phyloP scores from a whole-genome alignment of 169 alveolate species.

The Toxoplasma gondii region DNA sequence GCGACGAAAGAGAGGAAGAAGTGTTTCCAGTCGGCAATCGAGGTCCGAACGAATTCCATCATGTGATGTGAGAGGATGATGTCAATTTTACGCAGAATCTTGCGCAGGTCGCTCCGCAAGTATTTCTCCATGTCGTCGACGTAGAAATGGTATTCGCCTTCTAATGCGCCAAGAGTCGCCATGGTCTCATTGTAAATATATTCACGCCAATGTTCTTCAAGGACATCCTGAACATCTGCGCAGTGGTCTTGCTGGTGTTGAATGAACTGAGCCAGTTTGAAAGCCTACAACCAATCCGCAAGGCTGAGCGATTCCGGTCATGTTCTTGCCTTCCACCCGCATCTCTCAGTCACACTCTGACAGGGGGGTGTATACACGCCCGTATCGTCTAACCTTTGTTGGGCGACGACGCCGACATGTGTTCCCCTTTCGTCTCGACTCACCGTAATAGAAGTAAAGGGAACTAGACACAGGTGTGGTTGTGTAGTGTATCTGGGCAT shows the following conservation, averaged over 20 bases:
- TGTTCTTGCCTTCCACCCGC: too few species aligned
- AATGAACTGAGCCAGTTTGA: background rate
- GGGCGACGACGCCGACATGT: too few species aligned
- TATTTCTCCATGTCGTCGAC: conserved; percentile 16
- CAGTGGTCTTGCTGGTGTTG: conserved; percentile 28
- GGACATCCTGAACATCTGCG: background rate
- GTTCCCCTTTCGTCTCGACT: too few species aligned
- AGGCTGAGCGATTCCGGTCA: background rate
- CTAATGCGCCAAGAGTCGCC: background rate
- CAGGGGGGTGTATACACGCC: too few species aligned
- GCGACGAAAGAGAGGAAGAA: conserved; percentile 27
- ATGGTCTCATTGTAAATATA: background rate
- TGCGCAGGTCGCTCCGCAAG: background rate
- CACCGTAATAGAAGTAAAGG: too few species aligned
- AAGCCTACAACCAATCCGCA: background rate
- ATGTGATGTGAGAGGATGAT: conserved; percentile 23
- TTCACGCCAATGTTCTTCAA: conserved; percentile 22
- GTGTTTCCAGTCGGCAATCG: conserved; percentile 19
- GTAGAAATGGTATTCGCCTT: background rate
- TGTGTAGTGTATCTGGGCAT: too few species aligned
- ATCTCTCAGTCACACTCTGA: too few species aligned
- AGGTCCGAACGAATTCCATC: background rate
- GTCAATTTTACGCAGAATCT: background rate
- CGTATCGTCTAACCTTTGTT: too few species aligned
- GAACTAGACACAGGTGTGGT: too few species aligned